Conservation (phyloP, 1,139 yeast species). For the Protomyces inouyei region DNA sequence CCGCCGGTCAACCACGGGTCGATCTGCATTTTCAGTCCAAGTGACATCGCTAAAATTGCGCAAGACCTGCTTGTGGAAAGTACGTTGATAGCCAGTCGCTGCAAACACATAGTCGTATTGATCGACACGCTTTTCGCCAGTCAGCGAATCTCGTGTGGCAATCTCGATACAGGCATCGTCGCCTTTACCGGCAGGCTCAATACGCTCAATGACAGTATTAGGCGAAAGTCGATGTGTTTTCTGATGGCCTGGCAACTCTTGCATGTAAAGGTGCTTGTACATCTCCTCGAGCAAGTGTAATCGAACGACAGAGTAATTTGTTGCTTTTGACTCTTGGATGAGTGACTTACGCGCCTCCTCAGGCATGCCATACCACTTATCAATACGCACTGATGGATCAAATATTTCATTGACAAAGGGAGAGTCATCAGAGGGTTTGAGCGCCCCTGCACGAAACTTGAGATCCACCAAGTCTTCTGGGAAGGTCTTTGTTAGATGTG, state of each 20-base stretch:
- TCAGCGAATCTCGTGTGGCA: neutral
- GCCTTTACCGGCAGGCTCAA: neutral
- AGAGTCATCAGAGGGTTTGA: constrained; percentile 35
- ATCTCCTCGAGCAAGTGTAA: constrained; percentile 32
- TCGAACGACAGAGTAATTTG: constrained; percentile 35
- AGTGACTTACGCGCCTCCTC: constrained; percentile 22
- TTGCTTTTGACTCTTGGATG: constrained; percentile 29
- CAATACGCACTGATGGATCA: constrained; percentile 33
- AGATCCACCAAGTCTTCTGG: constrained; percentile 31
- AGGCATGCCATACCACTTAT: constrained; percentile 30
- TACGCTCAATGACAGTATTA: constrained; percentile 2
- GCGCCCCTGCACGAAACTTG: constrained; percentile 32
- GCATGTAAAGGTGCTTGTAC: constrained; percentile 32
- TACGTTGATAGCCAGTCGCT: constrained; percentile 34
- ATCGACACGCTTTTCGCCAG: neutral
- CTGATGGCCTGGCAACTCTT: constrained; percentile 27
- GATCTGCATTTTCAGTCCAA: constrained; percentile 6
- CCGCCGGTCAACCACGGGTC: constrained; percentile 27
- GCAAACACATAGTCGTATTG: constrained; percentile 32
- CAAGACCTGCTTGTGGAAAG: constrained; percentile 25
- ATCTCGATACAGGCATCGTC: constrained; percentile 2
- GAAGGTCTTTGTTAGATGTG: constrained; percentile 26
- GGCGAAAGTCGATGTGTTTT: constrained; percentile 11
- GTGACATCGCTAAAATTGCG: constrained; percentile 8
- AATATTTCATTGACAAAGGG: constrained; percentile 36